Base-by-base conservation (phyloP, 1,284 basidiomycete genomes). In the Trichosporon sp. region DNA sequence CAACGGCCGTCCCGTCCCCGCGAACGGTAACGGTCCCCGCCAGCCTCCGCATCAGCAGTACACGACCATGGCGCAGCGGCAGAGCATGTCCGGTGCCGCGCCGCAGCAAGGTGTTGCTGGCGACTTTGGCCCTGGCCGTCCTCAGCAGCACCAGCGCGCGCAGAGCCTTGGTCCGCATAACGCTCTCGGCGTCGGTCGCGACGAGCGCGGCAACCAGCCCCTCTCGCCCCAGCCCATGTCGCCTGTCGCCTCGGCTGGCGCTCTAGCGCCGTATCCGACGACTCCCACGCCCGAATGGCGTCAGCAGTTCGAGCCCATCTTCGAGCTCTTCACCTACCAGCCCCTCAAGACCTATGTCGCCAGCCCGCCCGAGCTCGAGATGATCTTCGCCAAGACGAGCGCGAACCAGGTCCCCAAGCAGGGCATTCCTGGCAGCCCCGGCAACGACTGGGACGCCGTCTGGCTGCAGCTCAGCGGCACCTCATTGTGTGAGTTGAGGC, bases 401-500 rank as follows among this genome's bases (percentile, higher is more conserved):
- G 82, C 83, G 1, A 84, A 84, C 11, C 78, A 78, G 12, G 81
- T 80, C 67, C 84, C 84, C 61, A 84, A 83, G 82, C 84, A 89
- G 89, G 73, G 90, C 88, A 87, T 91, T 3, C 92, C 93, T 77
- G 92, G 93, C 8, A 88, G 90, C 73, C 87, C 75, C 90, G 90
- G 80, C 89, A 94, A 93, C 37, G 91, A 91, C n/a, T 96, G 94
- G 93, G 87, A 88, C 7, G 89, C 93, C n/a, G 91, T 96, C 8
- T 96, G 94, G 94, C 92, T 92, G 1, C 95, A 98, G 84, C 87
- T 98, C 35, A 92, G 92, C 59, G 95, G 95, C 4, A 97, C 94
- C 7, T 95, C 93, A 7, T 87, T 98, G 69, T 96, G 93, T 81
- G 68, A 74, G 78, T 74, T 21, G 46, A 12, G 10, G 26, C 26